Evolutionary conservation across 108 stramenopile genomes (phyloP).

Genomic region (Bacterosira constricta): DNA sequence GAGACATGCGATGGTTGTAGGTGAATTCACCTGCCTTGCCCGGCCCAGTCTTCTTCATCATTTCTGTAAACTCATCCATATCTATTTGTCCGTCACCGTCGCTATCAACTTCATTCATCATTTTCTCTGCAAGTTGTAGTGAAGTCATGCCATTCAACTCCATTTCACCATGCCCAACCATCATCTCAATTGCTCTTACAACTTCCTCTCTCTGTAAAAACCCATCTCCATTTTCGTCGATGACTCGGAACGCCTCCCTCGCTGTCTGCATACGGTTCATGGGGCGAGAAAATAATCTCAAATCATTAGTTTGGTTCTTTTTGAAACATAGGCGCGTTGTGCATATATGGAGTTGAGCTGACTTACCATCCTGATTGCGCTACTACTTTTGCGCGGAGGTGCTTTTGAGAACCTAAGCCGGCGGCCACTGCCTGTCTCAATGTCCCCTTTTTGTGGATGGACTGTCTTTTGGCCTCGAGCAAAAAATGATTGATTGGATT

Average conservation of each 20-base stretch:
- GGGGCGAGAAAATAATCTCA: too few relatives aligned
- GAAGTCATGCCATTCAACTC: constrained; percentile 28
- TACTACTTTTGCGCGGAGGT: constrained; percentile 1
- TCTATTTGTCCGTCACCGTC: constrained; percentile 62
- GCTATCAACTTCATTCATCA: constrained; percentile 52
- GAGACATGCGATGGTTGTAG: constrained; percentile 48
- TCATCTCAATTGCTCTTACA: constrained; percentile 46
- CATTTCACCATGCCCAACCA: constrained; percentile 41
- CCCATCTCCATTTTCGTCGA: constrained; percentile 62
- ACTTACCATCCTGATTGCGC: constrained; percentile 36
- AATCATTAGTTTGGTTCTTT: too few relatives aligned
- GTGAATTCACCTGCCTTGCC: constrained; percentile 10
- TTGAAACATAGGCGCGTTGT: too few relatives aligned
- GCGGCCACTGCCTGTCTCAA: constrained; percentile 28
- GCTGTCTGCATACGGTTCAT: constrained; percentile 41
- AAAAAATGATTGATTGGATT: background rate
- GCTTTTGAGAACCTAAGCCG: constrained; percentile 14
- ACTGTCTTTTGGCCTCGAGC: constrained; percentile 7
- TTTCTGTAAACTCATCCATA: constrained; percentile 49
- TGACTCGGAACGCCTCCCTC: constrained; percentile 55
- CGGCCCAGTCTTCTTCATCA: constrained; percentile 27
- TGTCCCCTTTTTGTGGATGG: constrained; percentile 24
- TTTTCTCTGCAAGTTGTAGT: constrained; percentile 43
- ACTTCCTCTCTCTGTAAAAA: constrained; percentile 57
- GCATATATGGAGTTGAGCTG: too few relatives aligned